phyloP scores from a whole-genome alignment of 2,329 filamentous ascomycete genomes.

The Colletotrichum karsti region DNA sequence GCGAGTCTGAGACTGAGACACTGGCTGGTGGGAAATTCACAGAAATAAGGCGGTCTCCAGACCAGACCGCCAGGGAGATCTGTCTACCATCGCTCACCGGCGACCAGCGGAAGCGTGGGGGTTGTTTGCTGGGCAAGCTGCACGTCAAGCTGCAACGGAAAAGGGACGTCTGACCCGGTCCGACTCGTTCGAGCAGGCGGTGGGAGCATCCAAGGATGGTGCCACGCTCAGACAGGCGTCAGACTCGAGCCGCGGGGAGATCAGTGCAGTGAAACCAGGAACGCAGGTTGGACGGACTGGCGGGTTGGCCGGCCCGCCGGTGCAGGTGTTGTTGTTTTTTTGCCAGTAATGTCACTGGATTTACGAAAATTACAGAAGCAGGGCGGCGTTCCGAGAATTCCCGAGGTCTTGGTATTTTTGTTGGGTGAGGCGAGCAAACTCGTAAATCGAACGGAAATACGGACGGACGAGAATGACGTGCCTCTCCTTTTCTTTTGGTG shows the following conservation, averaged over 20 bases:
- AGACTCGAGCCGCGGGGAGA: slow-evolving; percentile 17
- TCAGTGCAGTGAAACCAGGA: slow-evolving; percentile 21
- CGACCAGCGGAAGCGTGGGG: slow-evolving; percentile 19
- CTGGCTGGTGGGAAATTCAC: background rate
- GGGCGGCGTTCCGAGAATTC: slow-evolving; percentile 11
- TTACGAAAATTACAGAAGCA: background rate
- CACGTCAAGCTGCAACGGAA: slow-evolving; percentile 9
- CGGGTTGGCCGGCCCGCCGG: slow-evolving; percentile 17
- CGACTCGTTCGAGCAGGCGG: slow-evolving; percentile 21
- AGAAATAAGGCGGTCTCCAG: background rate
- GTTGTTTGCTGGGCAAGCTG: background rate
- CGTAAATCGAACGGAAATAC: slow-evolving; percentile 29
- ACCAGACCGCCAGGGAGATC: background rate
- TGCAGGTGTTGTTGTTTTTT: background rate
- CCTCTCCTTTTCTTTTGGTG: background rate
- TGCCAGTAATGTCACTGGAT: background rate
- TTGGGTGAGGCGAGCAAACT: slow-evolving; percentile 17
- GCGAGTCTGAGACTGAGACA: slow-evolving; percentile 19
- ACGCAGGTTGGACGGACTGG: slow-evolving; percentile 18
- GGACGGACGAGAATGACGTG: slow-evolving; percentile 12
- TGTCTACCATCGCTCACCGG: background rate
- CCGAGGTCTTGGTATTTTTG: slow-evolving; percentile 3
- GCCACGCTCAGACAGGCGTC: slow-evolving; percentile 11
- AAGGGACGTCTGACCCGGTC: background rate
- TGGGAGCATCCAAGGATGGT: slow-evolving; percentile 21